These are phyloP conservation scores for Penicillium waksmanii DNA, from an alignment of 495 filamentous ascomycete species.

Conservation along the genomic window DNA sequence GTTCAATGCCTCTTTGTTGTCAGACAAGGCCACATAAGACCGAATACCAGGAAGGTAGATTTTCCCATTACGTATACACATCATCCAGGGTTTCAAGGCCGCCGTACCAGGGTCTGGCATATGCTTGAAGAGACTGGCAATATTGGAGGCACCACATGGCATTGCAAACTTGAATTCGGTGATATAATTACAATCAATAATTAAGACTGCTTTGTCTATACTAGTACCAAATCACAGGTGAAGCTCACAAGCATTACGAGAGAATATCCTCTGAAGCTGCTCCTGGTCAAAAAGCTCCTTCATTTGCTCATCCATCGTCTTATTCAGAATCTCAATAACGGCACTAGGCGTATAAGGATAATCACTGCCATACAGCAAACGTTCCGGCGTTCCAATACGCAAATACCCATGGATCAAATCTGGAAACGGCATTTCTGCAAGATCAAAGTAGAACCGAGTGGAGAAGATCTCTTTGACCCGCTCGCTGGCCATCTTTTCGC, in stretches of 20 bases:
- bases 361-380: conserved; percentile 7
- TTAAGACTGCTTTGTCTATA: neutral
- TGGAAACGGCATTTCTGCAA: conserved; percentile 1
- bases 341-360: conserved; percentile 6
- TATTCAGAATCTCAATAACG: conserved; percentile 1
- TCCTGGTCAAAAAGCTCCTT: neutral
- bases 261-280: neutral
- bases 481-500: conserved; percentile 4
- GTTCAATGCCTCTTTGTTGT: too few relatives aligned
- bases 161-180: too few relatives aligned
- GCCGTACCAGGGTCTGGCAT: neutral
- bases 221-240: neutral
- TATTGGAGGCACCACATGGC: too few relatives aligned
- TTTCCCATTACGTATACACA: too few relatives aligned
- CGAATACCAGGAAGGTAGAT: too few relatives aligned
- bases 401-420: conserved; percentile 7
- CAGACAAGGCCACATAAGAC: too few relatives aligned
- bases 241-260: neutral
- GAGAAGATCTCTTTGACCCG: conserved; percentile 3
- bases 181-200: too few relatives aligned
- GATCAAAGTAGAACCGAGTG: conserved; percentile 2
- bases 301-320: neutral
- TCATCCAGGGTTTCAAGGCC: neutral
- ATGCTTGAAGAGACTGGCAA: neutral
- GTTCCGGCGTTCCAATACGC: neutral